Conservation (phyloP, 1,139 yeast genomes). For the Pichia sp. region DNA sequence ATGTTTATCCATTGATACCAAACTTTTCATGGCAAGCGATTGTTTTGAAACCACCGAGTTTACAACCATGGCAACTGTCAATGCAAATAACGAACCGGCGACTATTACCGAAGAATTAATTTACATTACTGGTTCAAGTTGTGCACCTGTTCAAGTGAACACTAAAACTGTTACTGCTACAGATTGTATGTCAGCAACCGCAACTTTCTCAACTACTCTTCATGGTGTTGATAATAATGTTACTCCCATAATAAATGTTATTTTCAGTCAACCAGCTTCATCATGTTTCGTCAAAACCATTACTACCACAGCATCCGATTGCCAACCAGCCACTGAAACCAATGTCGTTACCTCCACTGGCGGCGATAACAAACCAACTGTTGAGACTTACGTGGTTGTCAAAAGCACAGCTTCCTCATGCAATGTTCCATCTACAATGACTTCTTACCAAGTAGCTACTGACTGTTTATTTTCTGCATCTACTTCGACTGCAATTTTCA, state of each 20-base stretch:
- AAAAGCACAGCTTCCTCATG: background rate
- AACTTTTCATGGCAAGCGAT: background rate
- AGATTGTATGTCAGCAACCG: background rate
- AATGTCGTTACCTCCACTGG: background rate
- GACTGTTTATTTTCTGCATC: background rate
- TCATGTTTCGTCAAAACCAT: background rate
- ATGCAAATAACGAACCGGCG: background rate
- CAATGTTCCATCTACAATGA: background rate
- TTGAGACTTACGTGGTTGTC: background rate
- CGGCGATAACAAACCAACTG: background rate
- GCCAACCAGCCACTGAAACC: background rate
- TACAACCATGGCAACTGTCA: background rate
- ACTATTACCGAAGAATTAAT: background rate
- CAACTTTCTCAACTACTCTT: background rate
- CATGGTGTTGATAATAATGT: background rate
- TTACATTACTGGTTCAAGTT: background rate
- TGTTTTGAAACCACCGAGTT: background rate
- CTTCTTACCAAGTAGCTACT: background rate
- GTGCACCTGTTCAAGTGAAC: background rate
- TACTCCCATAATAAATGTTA: background rate
- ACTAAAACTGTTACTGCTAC: background rate
- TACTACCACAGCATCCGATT: background rate
- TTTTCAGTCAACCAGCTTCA: background rate
- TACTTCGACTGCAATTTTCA: background rate
- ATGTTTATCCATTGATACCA: background rate